Percentiles rank a stretch among this genome's conserved stretches.
These are phyloP conservation scores for Candida namnaoensis DNA, from an alignment of 805 yeast genomes.

Conservation along the genomic window DNA sequence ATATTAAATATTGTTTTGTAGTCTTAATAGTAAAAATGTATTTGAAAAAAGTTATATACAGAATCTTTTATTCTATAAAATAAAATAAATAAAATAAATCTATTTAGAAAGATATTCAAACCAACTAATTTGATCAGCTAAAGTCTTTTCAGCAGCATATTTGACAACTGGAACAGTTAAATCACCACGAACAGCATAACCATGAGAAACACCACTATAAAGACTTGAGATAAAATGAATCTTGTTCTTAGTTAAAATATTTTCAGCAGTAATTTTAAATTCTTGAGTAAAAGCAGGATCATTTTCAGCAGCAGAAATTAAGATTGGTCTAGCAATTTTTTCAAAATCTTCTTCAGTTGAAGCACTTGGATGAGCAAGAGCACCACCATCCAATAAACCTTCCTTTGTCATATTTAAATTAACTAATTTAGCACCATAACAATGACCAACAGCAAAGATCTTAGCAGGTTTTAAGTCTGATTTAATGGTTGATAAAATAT, in stretches of 20 bases:
- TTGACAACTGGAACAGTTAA: conserved; percentile 36
- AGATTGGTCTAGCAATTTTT: conserved; percentile 47
- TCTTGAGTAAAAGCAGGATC: conserved; percentile 56
- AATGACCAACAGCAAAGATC: conserved; percentile 58
- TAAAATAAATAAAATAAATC: too few species aligned
- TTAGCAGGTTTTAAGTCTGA: conserved; percentile 33
- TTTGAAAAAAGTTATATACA: too few species aligned
- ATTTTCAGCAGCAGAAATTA: conserved; percentile 61
- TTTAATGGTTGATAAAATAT: conserved; percentile 34
- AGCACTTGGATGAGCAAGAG: conserved; percentile 74
- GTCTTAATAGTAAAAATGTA: too few species aligned
- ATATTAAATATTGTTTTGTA: too few species aligned
- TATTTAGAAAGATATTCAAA: background rate
- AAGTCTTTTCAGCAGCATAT: conserved; percentile 57
- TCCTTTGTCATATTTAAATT: conserved; percentile 34
- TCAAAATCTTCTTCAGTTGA: conserved; percentile 54
- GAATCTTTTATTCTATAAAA: too few species aligned
- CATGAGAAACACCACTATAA: conserved; percentile 58
- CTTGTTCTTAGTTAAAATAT: conserved; percentile 38
- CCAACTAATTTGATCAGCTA: conserved; percentile 21
- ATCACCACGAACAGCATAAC: conserved; percentile 74
- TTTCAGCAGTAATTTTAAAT: conserved; percentile 49
- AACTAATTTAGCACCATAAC: conserved; percentile 70
- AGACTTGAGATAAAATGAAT: conserved; percentile 48
- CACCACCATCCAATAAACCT: conserved; percentile 40